A percentile compares a stretch with the other conserved stretches of the same genome.
phyloP scores from a whole-genome alignment of 306 rosid species.

The Quercus rubra region DNA sequence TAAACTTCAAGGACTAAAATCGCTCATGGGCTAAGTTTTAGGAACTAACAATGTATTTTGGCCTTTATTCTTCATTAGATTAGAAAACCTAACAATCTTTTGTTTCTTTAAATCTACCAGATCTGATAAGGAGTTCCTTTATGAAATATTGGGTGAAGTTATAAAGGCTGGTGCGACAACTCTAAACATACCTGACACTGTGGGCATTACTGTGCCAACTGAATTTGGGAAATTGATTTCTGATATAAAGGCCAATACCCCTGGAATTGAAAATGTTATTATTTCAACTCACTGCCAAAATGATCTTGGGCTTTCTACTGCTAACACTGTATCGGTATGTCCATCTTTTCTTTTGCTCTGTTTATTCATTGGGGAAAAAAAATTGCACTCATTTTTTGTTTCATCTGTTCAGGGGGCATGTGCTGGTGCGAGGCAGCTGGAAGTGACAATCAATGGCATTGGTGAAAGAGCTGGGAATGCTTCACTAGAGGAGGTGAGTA shows the following conservation, averaged over 20 bases:
- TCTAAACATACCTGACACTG: slow-evolving; percentile 94
- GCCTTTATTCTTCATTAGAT: neutral
- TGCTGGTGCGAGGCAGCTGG: slow-evolving; percentile 94
- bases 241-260: slow-evolving; percentile 84
- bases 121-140: slow-evolving; percentile 85
- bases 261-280: slow-evolving; percentile 78
- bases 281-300: slow-evolving; percentile 98
- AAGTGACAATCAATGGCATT: slow-evolving; percentile 95
- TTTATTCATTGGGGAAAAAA: neutral
- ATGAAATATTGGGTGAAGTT: slow-evolving; percentile 84
- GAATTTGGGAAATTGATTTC: slow-evolving; percentile 82
- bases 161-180: slow-evolving; percentile 97
- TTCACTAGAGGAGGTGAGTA: slow-evolving; percentile 83
- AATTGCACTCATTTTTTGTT: slow-evolving; percentile 13
- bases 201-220: slow-evolving; percentile 64
- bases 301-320: slow-evolving; percentile 94
- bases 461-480: slow-evolving; percentile 99
- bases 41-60: too few relatives aligned
- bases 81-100: neutral
- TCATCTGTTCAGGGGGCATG: slow-evolving; percentile 77
- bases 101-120: slow-evolving; percentile 34
- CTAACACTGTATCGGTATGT: slow-evolving; percentile 81
- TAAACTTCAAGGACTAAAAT: too few relatives aligned
- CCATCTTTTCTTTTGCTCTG: neutral
- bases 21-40: too few relatives aligned